These are phyloP conservation scores for Orbilia brochopaga DNA, from an alignment of 2,329 filamentous ascomycete species.

Conservation along the genomic window DNA sequence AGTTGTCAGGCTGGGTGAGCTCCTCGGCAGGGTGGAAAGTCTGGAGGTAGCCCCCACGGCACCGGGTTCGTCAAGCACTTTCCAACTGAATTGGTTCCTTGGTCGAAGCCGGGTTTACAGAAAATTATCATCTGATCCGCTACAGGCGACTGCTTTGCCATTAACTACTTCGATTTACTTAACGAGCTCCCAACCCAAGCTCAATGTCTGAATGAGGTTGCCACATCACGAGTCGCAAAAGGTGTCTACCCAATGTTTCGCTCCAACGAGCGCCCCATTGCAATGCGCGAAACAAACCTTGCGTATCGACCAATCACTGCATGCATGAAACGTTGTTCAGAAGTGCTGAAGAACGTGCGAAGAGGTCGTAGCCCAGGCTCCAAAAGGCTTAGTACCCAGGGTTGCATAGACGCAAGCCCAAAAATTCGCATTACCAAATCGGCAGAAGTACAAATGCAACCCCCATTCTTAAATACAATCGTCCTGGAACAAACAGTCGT, in stretches of 20 bases:
- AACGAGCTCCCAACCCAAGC: not conserved
- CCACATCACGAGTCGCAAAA: slow-evolving; percentile 46
- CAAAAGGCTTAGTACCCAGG: slow-evolving; percentile 40
- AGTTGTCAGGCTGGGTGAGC: slow-evolving; percentile 34
- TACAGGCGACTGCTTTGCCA: not conserved
- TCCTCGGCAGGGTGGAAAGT: slow-evolving; percentile 32
- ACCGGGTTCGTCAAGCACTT: not conserved
- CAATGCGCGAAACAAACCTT: slow-evolving; percentile 50
- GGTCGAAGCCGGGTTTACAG: not conserved
- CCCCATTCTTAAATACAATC: slow-evolving; percentile 3
- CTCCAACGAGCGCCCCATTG: slow-evolving; percentile 34
- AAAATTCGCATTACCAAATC: slow-evolving; percentile 4
- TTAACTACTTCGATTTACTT: not conserved
- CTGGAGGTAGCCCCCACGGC: slow-evolving; percentile 30
- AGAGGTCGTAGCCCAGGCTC: slow-evolving; percentile 27
- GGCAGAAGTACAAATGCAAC: not conserved
- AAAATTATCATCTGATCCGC: slow-evolving; percentile 27
- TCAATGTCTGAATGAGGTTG: slow-evolving; percentile 11
- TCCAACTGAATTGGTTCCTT: not conserved
- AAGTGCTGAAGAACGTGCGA: slow-evolving; percentile 37
- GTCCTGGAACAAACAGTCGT: not conserved
- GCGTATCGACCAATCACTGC: slow-evolving; percentile 41
- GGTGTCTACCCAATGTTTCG: slow-evolving; percentile 23
- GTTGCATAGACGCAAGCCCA: not conserved
- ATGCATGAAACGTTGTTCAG: slow-evolving; percentile 51